Conservation (phyloP, 1,139 yeast genomes). For the Zygosaccharomyces sapae region DNA sequence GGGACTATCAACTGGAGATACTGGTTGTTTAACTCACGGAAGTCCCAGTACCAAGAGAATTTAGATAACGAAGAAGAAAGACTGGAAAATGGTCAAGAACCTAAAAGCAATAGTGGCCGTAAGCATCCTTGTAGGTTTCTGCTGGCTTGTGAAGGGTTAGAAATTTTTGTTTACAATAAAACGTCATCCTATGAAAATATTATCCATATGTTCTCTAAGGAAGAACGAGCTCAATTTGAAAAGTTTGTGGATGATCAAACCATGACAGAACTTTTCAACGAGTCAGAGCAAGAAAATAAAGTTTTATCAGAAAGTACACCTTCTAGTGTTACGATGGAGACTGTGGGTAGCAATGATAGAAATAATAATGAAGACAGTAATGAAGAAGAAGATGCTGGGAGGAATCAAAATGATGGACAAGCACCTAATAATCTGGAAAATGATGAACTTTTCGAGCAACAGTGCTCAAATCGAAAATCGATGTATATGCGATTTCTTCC, state of each 20-base stretch:
- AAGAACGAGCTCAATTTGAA: slow-evolving; percentile 29
- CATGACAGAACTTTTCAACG: slow-evolving; percentile 16
- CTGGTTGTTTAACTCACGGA: slow-evolving; percentile 62
- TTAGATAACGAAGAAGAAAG: slow-evolving; percentile 16
- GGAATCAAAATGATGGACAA: slow-evolving; percentile 7
- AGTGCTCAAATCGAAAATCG: slow-evolving; percentile 13
- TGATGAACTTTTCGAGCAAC: slow-evolving; percentile 23
- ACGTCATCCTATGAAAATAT: slow-evolving; percentile 71
- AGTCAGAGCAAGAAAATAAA: slow-evolving; percentile 16
- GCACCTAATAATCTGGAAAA: slow-evolving; percentile 12
- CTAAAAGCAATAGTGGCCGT: slow-evolving; percentile 42
- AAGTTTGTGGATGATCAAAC: slow-evolving; percentile 25
- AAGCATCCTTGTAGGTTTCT: slow-evolving; percentile 56
- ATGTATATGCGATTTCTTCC: slow-evolving; percentile 50
- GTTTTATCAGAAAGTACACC: slow-evolving; percentile 12
- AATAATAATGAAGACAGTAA: slow-evolving; percentile 6
- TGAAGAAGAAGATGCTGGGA: slow-evolving; percentile 9
- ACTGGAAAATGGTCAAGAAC: slow-evolving; percentile 31
- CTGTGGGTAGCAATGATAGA: not conserved
- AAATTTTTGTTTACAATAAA: slow-evolving; percentile 75
- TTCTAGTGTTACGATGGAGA: slow-evolving; percentile 9
- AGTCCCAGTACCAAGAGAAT: slow-evolving; percentile 39
- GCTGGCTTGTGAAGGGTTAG: slow-evolving; percentile 68
- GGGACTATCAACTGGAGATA: slow-evolving; percentile 85
- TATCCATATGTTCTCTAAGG: slow-evolving; percentile 42